Conservation (phyloP, 1,284 basidiomycete genomes). For the Leccinum insolens region DNA sequence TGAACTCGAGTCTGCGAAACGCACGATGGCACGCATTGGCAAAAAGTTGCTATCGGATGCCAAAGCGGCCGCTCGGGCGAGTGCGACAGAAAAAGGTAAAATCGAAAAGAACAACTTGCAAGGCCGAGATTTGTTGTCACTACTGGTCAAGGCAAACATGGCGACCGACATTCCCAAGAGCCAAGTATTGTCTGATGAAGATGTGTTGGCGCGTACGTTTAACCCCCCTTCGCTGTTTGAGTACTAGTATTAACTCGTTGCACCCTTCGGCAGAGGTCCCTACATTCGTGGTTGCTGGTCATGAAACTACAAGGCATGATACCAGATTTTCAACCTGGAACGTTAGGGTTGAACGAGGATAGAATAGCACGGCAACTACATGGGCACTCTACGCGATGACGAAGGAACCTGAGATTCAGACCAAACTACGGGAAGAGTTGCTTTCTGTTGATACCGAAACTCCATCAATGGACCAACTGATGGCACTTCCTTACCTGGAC, state of each 20-base stretch:
- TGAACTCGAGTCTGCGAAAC: neutral
- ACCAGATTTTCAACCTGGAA: neutral
- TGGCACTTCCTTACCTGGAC: conserved; percentile 5
- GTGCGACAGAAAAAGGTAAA: neutral
- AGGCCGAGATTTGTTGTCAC: neutral
- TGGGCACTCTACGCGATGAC: conserved; percentile 51
- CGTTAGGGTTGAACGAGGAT: neutral
- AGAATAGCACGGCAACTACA: conserved; percentile 47
- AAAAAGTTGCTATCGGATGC: neutral
- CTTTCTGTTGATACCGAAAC: conserved; percentile 1
- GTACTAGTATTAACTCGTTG: neutral
- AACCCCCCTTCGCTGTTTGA: no score
- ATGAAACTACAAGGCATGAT: conserved; percentile 57
- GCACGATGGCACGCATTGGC: conserved; percentile 2
- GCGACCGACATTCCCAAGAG: conserved; percentile 5
- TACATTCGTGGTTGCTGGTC: conserved; percentile 57
- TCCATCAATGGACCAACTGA: conserved; percentile 1
- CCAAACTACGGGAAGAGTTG: neutral
- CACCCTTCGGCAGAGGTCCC: conserved; percentile 35
- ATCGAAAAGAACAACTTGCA: neutral
- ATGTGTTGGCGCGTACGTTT: neutral
- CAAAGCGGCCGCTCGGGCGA: conserved; percentile 1
- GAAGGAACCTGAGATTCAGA: neutral
- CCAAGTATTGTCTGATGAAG: neutral
- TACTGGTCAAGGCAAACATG: conserved; percentile 1